A percentile compares a stretch with the other conserved stretches of the same genome.
Evolutionary conservation across 2,329 filamentous ascomycete genomes (phyloP).

Genomic region (Aspergillus clavatus): DNA sequence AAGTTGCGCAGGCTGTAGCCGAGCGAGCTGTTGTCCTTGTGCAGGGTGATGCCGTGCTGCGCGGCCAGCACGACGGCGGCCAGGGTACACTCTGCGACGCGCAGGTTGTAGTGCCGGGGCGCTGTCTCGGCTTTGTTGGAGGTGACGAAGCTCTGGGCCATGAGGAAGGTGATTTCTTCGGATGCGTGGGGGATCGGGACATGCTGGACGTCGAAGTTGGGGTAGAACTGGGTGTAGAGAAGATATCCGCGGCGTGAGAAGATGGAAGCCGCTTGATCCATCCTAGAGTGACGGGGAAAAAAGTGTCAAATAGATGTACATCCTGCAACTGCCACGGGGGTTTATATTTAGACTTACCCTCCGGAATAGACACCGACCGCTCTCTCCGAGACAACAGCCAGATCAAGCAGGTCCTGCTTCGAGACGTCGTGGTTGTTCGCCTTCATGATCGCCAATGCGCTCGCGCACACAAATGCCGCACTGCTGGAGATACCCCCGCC

Average conservation of each 20-base stretch:
- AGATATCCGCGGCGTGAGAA: slow-evolving; percentile 83
- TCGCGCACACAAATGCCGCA: slow-evolving; percentile 88
- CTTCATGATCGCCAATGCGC: slow-evolving; percentile 78
- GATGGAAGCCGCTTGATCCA: slow-evolving; percentile 96
- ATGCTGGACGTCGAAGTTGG: slow-evolving; percentile 67
- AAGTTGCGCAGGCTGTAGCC: slow-evolving; percentile 80
- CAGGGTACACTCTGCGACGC: slow-evolving; percentile 90
- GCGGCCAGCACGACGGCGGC: slow-evolving; percentile 67
- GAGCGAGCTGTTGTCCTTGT: slow-evolving; percentile 74
- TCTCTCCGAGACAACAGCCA: slow-evolving; percentile 91
- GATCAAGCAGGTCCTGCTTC: slow-evolving; percentile 86
- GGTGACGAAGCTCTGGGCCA: slow-evolving; percentile 89
- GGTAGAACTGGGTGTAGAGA: slow-evolving; percentile 84
- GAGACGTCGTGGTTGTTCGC: slow-evolving; percentile 80
- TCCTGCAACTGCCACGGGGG: no score
- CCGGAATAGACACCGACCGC: slow-evolving; percentile 95
- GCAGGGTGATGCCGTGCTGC: slow-evolving; percentile 59
- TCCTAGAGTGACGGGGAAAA: no score
- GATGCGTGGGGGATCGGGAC: slow-evolving; percentile 76
- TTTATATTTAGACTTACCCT: slow-evolving; percentile 63
- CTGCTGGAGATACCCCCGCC: slow-evolving; percentile 91
- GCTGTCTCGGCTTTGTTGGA: slow-evolving; percentile 94
- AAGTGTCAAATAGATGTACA: no score
- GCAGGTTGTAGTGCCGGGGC: slow-evolving; percentile 91
- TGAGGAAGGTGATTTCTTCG: slow-evolving; percentile 83